phyloP scores from a whole-genome alignment of 345 rosid species.

The Noccaea bulbosa region DNA sequence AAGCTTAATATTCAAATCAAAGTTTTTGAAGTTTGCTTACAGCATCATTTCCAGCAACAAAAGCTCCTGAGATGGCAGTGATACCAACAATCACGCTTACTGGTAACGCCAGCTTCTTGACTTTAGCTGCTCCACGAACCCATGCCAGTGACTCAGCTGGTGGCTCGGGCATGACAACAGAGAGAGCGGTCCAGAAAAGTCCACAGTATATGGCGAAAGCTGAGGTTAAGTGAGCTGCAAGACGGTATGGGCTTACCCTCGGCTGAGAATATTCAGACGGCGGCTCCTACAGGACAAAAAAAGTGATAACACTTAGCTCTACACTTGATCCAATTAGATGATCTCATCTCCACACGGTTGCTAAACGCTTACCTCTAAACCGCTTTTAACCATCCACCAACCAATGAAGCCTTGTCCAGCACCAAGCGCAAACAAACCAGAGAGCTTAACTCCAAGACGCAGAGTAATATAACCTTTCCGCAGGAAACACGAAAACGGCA shows the following conservation, averaged over 20 bases:
- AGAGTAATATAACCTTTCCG: constrained; percentile 85
- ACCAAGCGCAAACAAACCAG: constrained; percentile 87
- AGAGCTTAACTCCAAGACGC: constrained; percentile 77
- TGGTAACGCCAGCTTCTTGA: constrained; percentile 81
- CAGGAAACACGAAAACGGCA: constrained; percentile 91
- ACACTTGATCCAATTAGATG: background rate
- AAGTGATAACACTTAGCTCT: constrained; percentile 18
- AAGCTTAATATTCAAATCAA: constrained; percentile 1
- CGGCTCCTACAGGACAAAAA: constrained; percentile 68
- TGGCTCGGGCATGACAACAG: constrained; percentile 95
- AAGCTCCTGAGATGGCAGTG: constrained; percentile 93
- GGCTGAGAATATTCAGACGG: constrained; percentile 84
- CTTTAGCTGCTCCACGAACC: constrained; percentile 86
- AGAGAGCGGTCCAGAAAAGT: constrained; percentile 93
- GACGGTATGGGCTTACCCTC: constrained; percentile 92
- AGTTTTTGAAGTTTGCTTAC: constrained; percentile 46
- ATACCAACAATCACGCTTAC: constrained; percentile 78
- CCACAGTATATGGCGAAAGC: constrained; percentile 90
- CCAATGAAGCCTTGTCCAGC: constrained; percentile 98
- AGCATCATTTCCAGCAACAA: constrained; percentile 98
- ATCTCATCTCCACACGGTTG: background rate
- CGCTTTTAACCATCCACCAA: constrained; percentile 99
- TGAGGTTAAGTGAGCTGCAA: constrained; percentile 94
- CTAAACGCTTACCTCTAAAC: constrained; percentile 70
- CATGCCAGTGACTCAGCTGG: constrained; percentile 83